Conservation (phyloP, 208 protist genomes). For the Acanthamoeba culbertsoni region DNA sequence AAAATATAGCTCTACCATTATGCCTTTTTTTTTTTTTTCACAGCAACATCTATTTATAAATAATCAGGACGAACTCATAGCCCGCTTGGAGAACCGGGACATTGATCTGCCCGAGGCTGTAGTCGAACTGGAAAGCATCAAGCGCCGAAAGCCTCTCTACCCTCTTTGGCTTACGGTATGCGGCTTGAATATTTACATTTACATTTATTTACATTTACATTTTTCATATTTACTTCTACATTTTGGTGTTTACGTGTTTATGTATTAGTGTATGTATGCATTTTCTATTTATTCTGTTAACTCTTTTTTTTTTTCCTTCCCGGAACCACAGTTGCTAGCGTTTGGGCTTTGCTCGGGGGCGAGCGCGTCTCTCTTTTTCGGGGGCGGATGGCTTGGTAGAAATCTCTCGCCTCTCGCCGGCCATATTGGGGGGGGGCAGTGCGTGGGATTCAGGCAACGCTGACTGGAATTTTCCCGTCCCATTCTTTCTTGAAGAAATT, state of each 20-base stretch:
- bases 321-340: background rate
- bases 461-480: too few species aligned
- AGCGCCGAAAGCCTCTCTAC: slow-evolving; percentile 14
- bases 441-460: too few species aligned
- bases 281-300: background rate
- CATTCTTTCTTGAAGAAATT: background rate
- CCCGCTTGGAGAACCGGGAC: background rate
- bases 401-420: too few species aligned
- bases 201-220: background rate
- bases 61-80: background rate
- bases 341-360: background rate
- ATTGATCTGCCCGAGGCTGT: slow-evolving; percentile 3
- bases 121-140: slow-evolving; percentile 35
- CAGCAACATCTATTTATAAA: background rate
- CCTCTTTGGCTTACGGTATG: background rate
- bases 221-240: background rate
- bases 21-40: background rate
- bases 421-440: too few species aligned
- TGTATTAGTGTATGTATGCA: background rate
- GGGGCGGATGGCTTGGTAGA: background rate
- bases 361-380: background rate
- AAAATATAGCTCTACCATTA: background rate
- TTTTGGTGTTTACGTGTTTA: too few species aligned
- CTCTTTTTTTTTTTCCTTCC: background rate
- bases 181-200: background rate